Conservation (phyloP, 1,284 basidiomycete genomes). For the Porogramme epimiltina region DNA sequence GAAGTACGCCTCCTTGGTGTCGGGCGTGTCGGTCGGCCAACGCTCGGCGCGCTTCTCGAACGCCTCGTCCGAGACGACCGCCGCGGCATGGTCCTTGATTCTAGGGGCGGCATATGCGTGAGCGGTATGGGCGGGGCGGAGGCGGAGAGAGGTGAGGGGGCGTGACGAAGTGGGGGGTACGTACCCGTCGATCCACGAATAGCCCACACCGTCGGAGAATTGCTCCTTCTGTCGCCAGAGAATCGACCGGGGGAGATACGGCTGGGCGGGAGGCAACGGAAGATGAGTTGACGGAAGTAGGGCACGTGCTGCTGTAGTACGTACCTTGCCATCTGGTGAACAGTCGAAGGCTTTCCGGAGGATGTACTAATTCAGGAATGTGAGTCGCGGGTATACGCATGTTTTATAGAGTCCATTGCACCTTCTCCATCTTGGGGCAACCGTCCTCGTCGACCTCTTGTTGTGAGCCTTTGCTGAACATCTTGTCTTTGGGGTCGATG, state of each 20-base stretch:
- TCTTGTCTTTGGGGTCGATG: slow-evolving; percentile 87
- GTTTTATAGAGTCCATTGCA: slow-evolving; percentile 29
- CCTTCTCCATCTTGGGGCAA: slow-evolving; percentile 92
- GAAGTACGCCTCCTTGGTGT: slow-evolving; percentile 97
- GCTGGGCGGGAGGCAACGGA: slow-evolving; percentile 47
- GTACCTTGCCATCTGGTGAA: slow-evolving; percentile 80
- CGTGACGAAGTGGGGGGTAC: slow-evolving; percentile 21
- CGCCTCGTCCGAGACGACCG: slow-evolving; percentile 79
- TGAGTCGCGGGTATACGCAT: not conserved
- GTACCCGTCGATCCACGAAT: slow-evolving; percentile 98
- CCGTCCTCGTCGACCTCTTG: slow-evolving; percentile 87
- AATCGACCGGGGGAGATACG: slow-evolving; percentile 93
- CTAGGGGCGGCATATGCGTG: slow-evolving; percentile 49
- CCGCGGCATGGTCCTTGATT: slow-evolving; percentile 88
- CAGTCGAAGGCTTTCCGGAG: slow-evolving; percentile 97
- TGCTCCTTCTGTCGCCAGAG: slow-evolving; percentile 99
- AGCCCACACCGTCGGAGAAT: slow-evolving; percentile 99
- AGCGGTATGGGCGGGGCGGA: not conserved
- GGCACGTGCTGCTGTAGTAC: not conserved
- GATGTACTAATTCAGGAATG: slow-evolving; percentile 69
- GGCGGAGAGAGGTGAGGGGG: not conserved
- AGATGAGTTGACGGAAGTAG: not conserved
- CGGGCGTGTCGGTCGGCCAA: slow-evolving; percentile 85
- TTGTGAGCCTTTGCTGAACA: slow-evolving; percentile 82
- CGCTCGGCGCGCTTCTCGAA: slow-evolving; percentile 78